These are phyloP conservation scores for Starmerella tilneyi DNA, from an alignment of 805 yeast genomes.

Conservation along the genomic window DNA sequence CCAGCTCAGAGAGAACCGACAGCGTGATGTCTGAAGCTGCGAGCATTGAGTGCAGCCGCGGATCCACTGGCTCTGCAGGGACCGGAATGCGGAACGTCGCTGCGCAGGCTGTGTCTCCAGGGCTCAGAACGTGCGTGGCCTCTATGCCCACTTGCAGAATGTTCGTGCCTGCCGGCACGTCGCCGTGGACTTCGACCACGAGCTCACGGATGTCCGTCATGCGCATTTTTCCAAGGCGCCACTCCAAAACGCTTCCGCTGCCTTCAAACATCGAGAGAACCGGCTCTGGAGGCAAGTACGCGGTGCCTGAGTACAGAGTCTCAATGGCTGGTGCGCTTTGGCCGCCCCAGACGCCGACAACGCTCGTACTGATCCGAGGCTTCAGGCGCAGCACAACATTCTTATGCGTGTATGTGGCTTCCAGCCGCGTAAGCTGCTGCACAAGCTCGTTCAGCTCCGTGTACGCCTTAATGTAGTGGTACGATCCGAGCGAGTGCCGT, in stretches of 20 bases:
- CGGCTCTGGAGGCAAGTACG: too few relatives aligned
- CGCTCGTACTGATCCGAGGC: constrained; percentile 7
- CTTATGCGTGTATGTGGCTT: constrained; percentile 2
- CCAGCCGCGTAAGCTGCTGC: background rate
- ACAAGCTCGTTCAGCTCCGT: background rate
- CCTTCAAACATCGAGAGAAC: too few relatives aligned
- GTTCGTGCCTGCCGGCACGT: background rate
- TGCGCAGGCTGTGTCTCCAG: background rate
- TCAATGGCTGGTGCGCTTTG: background rate
- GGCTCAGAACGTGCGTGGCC: background rate
- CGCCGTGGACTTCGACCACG: background rate
- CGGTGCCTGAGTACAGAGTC: background rate
- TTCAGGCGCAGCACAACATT: constrained; percentile 3
- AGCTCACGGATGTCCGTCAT: background rate
- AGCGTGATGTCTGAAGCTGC: background rate
- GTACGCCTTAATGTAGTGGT: background rate
- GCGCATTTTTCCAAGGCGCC: background rate
- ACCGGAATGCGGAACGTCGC: background rate
- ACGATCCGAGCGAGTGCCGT: constrained; percentile 7
- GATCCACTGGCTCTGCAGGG: background rate
- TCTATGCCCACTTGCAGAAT: background rate
- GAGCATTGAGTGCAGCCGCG: background rate
- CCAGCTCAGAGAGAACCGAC: background rate
- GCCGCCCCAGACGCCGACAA: background rate
- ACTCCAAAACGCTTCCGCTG: background rate